Conservation (phyloP, 148 eudicot genomes). For the Dysphania ambrosioides region DNA sequence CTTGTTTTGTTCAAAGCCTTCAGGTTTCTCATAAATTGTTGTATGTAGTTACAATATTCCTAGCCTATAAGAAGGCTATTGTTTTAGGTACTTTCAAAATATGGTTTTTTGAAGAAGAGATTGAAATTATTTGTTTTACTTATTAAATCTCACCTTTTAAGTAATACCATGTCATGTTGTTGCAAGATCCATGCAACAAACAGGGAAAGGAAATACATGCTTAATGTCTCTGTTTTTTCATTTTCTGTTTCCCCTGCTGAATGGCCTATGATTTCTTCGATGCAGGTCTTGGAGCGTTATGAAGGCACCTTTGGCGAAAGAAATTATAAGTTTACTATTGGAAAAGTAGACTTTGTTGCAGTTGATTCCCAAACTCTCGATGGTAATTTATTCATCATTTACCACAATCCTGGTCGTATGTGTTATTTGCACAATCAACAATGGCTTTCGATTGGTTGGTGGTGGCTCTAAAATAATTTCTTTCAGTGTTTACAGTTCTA, state of each 20-base stretch:
- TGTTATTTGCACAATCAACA: background rate
- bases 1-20: background rate
- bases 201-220: background rate
- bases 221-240: background rate
- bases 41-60: background rate
- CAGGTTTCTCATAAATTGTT: background rate
- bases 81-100: background rate
- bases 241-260: constrained; percentile 12
- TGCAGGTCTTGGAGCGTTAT: constrained; percentile 68
- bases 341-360: constrained; percentile 78
- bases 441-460: background rate
- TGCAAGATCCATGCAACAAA: background rate
- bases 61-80: background rate
- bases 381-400: constrained; percentile 39
- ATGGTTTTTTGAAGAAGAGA: background rate
- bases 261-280: constrained; percentile 2
- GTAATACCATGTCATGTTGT: background rate
- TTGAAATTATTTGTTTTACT: background rate
- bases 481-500: background rate
- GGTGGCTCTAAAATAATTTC: background rate
- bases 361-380: constrained; percentile 87
- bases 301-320: constrained; percentile 71
- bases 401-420: background rate
- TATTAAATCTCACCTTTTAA: background rate
- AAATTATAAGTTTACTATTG: constrained; percentile 56